Evolutionary conservation across 495 filamentous ascomycete species (phyloP).

Genomic region (Filosporella fistucella): DNA sequence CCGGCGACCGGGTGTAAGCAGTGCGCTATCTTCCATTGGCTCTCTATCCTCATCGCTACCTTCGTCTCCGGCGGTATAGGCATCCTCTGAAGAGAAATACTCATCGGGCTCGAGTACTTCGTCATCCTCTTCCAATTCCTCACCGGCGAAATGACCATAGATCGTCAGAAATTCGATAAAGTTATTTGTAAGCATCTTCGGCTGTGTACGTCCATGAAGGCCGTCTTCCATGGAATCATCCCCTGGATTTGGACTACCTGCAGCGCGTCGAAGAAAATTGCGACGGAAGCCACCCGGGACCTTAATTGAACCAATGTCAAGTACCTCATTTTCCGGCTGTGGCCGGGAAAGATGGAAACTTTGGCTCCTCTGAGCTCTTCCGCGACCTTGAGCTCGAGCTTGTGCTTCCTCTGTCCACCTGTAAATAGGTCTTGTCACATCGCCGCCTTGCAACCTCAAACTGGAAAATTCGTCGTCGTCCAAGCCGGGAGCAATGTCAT

Average conservation of each 20-base stretch:
- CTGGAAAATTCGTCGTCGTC: conserved; percentile 87
- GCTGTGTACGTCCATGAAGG: conserved; percentile 38
- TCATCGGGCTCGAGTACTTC: conserved; percentile 80
- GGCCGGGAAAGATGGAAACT: conserved; percentile 79
- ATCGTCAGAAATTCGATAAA: conserved; percentile 94
- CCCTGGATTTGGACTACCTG: conserved; percentile 46
- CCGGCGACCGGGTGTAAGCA: conserved; percentile 68
- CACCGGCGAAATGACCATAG: conserved; percentile 96
- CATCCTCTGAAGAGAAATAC: conserved; percentile 51
- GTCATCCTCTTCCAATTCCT: conserved; percentile 93
- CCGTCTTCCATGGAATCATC: conserved; percentile 37
- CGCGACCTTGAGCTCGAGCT: conserved; percentile 42
- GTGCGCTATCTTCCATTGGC: conserved; percentile 74
- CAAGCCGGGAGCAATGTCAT: conserved; percentile 41
- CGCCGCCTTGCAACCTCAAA: conserved; percentile 84
- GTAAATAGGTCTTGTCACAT: conserved; percentile 91
- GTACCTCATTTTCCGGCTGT: conserved; percentile 67
- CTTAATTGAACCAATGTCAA: conserved; percentile 84
- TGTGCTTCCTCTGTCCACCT: conserved; percentile 85
- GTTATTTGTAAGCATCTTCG: conserved; percentile 75
- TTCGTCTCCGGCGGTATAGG: conserved; percentile 28
- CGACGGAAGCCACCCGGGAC: conserved; percentile 90
- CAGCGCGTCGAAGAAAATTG: conserved; percentile 74
- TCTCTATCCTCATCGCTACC: conserved; percentile 61
- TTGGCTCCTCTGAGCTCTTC: conserved; percentile 63